Evolutionary conservation across 1,284 basidiomycete genomes (phyloP).

Genomic region (Papiliotrema flavescens): DNA sequence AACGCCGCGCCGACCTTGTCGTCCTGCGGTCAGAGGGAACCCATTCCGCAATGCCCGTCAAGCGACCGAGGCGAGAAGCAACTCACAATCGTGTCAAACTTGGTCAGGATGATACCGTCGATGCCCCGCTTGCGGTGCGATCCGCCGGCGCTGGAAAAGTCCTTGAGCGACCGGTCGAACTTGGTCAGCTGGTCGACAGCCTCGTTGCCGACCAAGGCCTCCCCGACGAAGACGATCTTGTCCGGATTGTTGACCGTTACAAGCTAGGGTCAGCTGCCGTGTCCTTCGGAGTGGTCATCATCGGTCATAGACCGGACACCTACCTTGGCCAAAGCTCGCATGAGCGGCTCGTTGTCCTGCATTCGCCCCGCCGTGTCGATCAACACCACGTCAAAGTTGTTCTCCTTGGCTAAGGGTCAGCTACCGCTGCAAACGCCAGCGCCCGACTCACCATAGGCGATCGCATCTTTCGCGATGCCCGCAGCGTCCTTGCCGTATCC

Average conservation of each 20-base stretch:
- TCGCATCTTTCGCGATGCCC: slow-evolving; percentile 93
- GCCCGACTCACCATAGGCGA: slow-evolving; percentile 66
- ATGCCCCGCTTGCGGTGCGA: slow-evolving; percentile 63
- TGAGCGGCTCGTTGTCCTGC: slow-evolving; percentile 98
- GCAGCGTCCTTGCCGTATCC: slow-evolving; percentile 99
- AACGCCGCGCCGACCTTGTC: slow-evolving; percentile 85
- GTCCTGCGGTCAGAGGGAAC: slow-evolving; percentile 20
- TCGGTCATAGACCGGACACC: slow-evolving; percentile 4
- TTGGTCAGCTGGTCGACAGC: slow-evolving; percentile 93
- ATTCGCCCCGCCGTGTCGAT: slow-evolving; percentile 97
- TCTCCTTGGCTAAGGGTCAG: slow-evolving; percentile 63
- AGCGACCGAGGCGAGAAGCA: not conserved
- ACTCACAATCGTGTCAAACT: slow-evolving; percentile 84
- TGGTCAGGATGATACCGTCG: slow-evolving; percentile 93
- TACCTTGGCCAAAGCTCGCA: slow-evolving; percentile 96
- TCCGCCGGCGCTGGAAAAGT: slow-evolving; percentile 61
- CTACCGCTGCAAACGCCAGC: not conserved
- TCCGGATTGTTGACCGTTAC: slow-evolving; percentile 88
- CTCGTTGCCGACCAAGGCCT: slow-evolving; percentile 93
- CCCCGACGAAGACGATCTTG: slow-evolving; percentile 94
- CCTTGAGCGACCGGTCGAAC: slow-evolving; percentile 84
- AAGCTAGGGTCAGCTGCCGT: slow-evolving; percentile 55
- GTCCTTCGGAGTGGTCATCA: not conserved
- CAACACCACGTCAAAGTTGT: slow-evolving; percentile 87
- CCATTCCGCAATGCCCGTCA: no score